Conservation (phyloP, 2,329 filamentous ascomycete species). For the Botryosphaeria agaves region DNA sequence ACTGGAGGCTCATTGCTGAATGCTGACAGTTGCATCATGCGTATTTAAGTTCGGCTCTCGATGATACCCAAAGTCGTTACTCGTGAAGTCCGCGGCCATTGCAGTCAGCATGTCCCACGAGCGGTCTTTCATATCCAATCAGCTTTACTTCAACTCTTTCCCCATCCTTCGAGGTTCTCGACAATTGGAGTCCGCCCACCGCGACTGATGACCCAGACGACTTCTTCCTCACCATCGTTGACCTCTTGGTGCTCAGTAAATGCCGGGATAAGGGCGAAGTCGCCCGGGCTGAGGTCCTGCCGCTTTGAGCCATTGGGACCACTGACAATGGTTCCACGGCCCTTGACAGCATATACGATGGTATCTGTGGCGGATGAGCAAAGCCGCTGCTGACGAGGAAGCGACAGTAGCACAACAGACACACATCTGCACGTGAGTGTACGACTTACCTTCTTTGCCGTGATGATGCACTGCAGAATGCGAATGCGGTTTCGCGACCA, state of each 20-base stretch:
- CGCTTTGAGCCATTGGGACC: conserved; percentile 36
- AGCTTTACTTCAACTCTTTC: conserved; percentile 13
- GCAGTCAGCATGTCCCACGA: too few species aligned
- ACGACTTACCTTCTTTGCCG: conserved; percentile 41
- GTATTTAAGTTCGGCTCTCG: too few species aligned
- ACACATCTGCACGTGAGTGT: not conserved
- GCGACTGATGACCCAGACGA: conserved; percentile 49
- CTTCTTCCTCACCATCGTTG: conserved; percentile 45
- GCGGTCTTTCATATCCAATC: too few species aligned
- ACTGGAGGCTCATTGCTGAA: too few species aligned
- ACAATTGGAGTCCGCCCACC: conserved; percentile 43
- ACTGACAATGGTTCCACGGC: conserved; percentile 43
- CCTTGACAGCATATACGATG: conserved; percentile 48
- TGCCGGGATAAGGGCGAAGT: conserved; percentile 53
- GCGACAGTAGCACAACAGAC: not conserved
- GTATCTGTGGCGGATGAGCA: conserved; percentile 31
- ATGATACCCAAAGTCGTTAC: too few species aligned
- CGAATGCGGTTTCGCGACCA: conserved; percentile 45
- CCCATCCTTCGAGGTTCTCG: conserved; percentile 46
- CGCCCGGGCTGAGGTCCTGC: conserved; percentile 41
- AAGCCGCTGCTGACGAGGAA: not conserved
- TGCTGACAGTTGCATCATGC: too few species aligned
- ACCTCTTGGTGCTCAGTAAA: conserved; percentile 54
- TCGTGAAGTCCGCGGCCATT: too few species aligned
- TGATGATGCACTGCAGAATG: conserved; percentile 50